These are phyloP conservation scores for Lachnellula cervina DNA, from an alignment of 2,329 filamentous ascomycete species.

Conservation along the genomic window DNA sequence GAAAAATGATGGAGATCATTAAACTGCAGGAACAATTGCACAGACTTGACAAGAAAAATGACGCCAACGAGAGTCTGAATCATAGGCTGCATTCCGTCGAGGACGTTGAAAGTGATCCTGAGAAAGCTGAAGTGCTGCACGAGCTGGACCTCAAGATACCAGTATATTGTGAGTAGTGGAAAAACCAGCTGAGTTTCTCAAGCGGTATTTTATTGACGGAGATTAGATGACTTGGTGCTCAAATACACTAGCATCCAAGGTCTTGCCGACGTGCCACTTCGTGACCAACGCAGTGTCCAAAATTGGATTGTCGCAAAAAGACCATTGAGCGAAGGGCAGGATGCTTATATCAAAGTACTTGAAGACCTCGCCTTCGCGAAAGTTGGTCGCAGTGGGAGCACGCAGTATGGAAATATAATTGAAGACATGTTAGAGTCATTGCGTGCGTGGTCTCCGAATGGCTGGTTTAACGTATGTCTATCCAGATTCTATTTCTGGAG, in stretches of 20 bases:
- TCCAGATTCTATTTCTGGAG: background rate
- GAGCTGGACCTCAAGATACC: slow-evolving; percentile 8
- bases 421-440: slow-evolving; percentile 1
- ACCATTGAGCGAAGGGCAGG: slow-evolving; percentile 8
- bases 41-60: slow-evolving; percentile 6
- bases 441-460: background rate
- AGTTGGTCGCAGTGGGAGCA: background rate
- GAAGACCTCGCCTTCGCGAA: slow-evolving; percentile 12
- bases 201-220: background rate
- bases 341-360: slow-evolving; percentile 8
- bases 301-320: slow-evolving; percentile 8
- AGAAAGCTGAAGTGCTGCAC: slow-evolving; percentile 1
- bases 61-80: background rate
- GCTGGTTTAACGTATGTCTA: background rate
- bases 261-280: background rate
- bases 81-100: slow-evolving; percentile 6
- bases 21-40: slow-evolving; percentile 2
- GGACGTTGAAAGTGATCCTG: slow-evolving; percentile 3
- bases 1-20: slow-evolving; percentile 9
- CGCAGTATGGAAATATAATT: background rate
- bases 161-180: slow-evolving; percentile 10
- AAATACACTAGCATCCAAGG: slow-evolving; percentile 9
- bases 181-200: background rate
- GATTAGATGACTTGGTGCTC: slow-evolving; percentile 5
- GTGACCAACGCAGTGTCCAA: slow-evolving; percentile 6